Base-by-base conservation (phyloP, 2,329 filamentous ascomycete species). In the Didymella pomorum region DNA sequence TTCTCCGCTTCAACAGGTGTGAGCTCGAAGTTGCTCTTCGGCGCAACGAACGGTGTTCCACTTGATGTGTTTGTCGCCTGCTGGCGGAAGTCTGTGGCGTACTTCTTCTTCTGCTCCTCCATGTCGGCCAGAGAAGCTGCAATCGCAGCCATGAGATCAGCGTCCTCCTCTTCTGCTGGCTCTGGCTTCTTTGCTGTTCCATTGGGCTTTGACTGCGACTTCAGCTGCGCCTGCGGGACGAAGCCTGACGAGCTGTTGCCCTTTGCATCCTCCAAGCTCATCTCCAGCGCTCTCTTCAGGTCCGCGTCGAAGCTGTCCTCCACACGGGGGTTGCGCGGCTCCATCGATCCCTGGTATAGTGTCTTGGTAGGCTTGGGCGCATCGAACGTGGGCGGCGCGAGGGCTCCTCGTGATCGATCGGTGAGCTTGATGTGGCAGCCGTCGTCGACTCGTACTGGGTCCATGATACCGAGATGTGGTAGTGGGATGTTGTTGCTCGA, bases 231-330 rank as follows among this genome's bases (percentile, higher is more conserved):
- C 64, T 89, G 90, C 16, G 91, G 84, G 12, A 89, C 86, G 74
- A 93, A 96, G 20, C 89, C 91, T 20, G 84, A 77, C 23, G 87
- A 86, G 9, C 86, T 84, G 70, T 91, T 88, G 41, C 85, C 88
- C 74, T 93, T 91, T 37, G 92, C 91, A 67, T 99, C 95, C 71
- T 99, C 95, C 67, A 99, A 79, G 71, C 95, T 99, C 94, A 99
- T 97, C 60, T 96, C 92, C 60, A 99, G 79, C 0, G 95, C 95
- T 71, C 89, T 90, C 76, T 96, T 97, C 61, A 99, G 80, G 73
- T 99, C 95, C 64, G 97, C 93, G 73, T 99, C 95, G 69, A 96
- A 98, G 16, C 89, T 89, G 66, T 96, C 91, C 66, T 97, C 93
- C 2, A 96, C 88, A 51, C 93, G 87, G 16, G 93, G 93, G 70